A percentile compares a stretch with the other conserved stretches of the same genome.
phyloP scores from a whole-genome alignment of 2,329 filamentous ascomycete genomes.

The Aschersonia sp. region DNA sequence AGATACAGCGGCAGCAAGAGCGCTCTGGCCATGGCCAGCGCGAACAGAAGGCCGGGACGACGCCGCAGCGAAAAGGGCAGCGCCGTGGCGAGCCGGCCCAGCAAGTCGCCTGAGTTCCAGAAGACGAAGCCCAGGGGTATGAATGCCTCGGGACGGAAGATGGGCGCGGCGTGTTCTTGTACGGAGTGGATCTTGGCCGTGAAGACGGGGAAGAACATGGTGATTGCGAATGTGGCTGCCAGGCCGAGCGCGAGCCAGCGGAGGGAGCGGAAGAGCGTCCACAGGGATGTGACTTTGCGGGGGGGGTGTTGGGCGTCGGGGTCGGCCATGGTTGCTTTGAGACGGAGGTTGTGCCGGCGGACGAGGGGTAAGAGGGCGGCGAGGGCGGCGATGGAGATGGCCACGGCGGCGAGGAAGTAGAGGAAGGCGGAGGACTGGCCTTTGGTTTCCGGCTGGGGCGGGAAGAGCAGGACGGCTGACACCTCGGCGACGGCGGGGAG shows the following conservation, averaged over 20 bases:
- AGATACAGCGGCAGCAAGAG: conserved; percentile 74
- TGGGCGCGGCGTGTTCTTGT: conserved; percentile 24
- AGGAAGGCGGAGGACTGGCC: conserved; percentile 54
- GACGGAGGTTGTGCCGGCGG: conserved; percentile 39
- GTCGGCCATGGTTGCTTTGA: conserved; percentile 25
- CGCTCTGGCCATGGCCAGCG: conserved; percentile 48
- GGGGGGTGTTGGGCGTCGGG: conserved; percentile 23
- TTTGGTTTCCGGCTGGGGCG: conserved; percentile 16
- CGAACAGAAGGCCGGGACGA: conserved; percentile 53
- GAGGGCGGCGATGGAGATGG: conserved; percentile 56
- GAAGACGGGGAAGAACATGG: conserved; percentile 94
- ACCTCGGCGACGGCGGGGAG: conserved; percentile 82
- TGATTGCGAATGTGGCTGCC: conserved; percentile 66
- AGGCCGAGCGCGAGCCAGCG: conserved; percentile 65
- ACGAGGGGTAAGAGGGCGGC: conserved; percentile 63
- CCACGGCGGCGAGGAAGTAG: conserved; percentile 82
- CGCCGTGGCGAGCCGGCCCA: conserved; percentile 56
- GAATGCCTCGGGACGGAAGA: conserved; percentile 64
- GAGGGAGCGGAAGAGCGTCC: conserved; percentile 59
- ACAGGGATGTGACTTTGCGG: conserved; percentile 40
- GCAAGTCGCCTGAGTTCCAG: conserved; percentile 83
- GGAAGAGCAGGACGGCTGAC: conserved; percentile 54
- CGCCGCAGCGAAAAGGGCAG: conserved; percentile 42
- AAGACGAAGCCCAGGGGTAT: conserved; percentile 83
- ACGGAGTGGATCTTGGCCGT: conserved; percentile 50